phyloP scores from a whole-genome alignment of 495 filamentous ascomycete genomes.

The Penicillium roqueforti region DNA sequence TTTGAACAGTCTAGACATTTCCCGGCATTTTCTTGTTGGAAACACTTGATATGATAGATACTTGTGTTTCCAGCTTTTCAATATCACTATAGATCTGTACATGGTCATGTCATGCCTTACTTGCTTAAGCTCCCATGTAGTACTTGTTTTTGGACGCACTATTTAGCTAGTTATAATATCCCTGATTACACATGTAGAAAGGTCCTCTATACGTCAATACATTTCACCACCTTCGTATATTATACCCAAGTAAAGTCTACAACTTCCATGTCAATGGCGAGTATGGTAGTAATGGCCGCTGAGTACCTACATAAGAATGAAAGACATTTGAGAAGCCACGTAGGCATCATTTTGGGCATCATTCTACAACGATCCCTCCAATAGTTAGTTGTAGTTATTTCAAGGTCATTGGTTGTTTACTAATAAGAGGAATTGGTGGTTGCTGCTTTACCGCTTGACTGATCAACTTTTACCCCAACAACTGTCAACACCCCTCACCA shows the following conservation, averaged over 20 bases:
- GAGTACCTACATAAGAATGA: too few relatives aligned
- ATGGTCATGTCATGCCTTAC: not conserved
- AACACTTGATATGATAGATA: slow-evolving; percentile 7
- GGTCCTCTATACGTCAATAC: too few relatives aligned
- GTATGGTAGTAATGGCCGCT: too few relatives aligned
- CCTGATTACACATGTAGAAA: not conserved
- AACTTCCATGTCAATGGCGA: not conserved
- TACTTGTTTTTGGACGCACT: too few relatives aligned
- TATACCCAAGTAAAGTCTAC: too few relatives aligned
- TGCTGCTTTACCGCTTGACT: not conserved
- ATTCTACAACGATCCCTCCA: not conserved
- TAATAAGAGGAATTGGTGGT: not conserved
- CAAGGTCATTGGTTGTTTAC: not conserved
- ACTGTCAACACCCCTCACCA: slow-evolving; percentile 7
- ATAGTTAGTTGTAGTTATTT: too few relatives aligned
- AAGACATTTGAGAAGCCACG: too few relatives aligned
- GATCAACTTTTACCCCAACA: slow-evolving; percentile 7
- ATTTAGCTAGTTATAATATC: too few relatives aligned
- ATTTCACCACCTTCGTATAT: too few relatives aligned
- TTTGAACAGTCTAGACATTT: slow-evolving; percentile 17
- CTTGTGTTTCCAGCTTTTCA: not conserved
- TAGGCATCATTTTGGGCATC: too few relatives aligned
- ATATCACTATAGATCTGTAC: slow-evolving; percentile 7
- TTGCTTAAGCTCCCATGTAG: not conserved
- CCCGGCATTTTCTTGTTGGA: not conserved